Base-by-base conservation (phyloP, 2,329 filamentous ascomycete genomes). In the Fusarium sarcochroum region DNA sequence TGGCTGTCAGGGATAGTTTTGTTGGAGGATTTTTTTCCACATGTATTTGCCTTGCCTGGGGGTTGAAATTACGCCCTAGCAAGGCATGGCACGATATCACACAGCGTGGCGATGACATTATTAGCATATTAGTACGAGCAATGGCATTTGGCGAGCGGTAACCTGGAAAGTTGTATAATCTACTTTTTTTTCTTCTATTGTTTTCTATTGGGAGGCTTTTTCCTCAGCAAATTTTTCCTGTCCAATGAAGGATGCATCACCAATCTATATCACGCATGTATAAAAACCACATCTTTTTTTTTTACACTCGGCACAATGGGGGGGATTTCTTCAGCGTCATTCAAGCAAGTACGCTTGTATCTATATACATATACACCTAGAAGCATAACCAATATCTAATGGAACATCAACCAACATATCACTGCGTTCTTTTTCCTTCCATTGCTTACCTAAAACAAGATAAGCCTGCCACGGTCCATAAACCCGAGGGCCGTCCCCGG, bases 111-210 rank as follows among this genome's bases (percentile, higher is more conserved):
- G 45, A 63, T 47, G 64, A 52, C 48, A 54, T 41, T 52, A 65
- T 60, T 68, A 68, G 57, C n/a, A n/a, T 49, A 67, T 60, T 44
- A 48, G 67, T 52, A 70, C 65, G 44, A 37, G 27, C 59, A 48
- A 44, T 50, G 38, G 63, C 58, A 63, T 69, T 47, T 65, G 62
- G 59, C 53, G 51, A 69, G 67, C 58, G 67, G 66, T 48, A 65
- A 61, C 34, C 49, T 62, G 53, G 58, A 54, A 57, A 49, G 47
- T 32, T 72, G 67, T 69, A 66, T 56, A 56, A 63, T 59, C 58
- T 15, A 10, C 27, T 25, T 25, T 45, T 62, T n/a, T n/a, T n/a
- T n/a, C n/a, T n/a, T n/a, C n/a, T n/a, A n/a, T n/a, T 45, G 27
- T 30, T 25, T 20, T 45, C 25, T 51, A 37, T 35, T 47, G 35